Percentiles rank a stretch among this genome's conserved stretches.
Conservation (phyloP, 129 eudicot species). For the Flaveria sonorensis region DNA sequence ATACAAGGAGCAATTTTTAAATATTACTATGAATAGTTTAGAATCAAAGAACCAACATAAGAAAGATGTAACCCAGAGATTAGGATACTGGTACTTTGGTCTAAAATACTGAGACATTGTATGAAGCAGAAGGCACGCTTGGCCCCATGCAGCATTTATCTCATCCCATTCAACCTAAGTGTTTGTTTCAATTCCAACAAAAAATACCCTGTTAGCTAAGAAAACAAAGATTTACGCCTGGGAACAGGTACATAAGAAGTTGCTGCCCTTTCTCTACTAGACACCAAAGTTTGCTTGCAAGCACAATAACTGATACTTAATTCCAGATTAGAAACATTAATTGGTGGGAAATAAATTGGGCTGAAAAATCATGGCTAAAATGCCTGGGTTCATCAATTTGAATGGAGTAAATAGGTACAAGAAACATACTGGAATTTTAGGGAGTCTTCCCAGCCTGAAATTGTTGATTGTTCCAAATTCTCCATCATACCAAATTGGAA, state of each 20-base stretch:
- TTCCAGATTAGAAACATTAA: neutral
- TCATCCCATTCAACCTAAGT: conserved; percentile 92
- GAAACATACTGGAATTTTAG: conserved; percentile 69
- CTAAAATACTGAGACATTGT: conserved; percentile 92
- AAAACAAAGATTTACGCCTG: conserved; percentile 2
- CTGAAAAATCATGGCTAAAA: neutral
- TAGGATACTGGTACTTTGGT: conserved; percentile 94
- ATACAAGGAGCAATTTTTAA: neutral
- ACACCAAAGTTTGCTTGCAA: neutral
- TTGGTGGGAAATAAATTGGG: neutral
- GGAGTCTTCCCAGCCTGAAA: conserved; percentile 93
- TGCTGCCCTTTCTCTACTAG: conserved; percentile 5
- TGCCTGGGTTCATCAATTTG: conserved; percentile 6
- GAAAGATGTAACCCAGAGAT: conserved; percentile 4
- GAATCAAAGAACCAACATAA: neutral
- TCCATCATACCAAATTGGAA: conserved; percentile 86
- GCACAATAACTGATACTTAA: neutral
- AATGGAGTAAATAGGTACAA: neutral
- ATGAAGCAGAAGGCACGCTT: conserved; percentile 95
- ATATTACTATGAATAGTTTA: neutral
- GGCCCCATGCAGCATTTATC: conserved; percentile 99
- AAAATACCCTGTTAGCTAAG: conserved; percentile 8
- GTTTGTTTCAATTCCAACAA: conserved; percentile 20
- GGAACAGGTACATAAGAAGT: neutral
- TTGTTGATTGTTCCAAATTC: conserved; percentile 98